Evolutionary conservation across 202 grass and related monocot species (phyloP).

Genomic region (Eragrostis tef): DNA sequence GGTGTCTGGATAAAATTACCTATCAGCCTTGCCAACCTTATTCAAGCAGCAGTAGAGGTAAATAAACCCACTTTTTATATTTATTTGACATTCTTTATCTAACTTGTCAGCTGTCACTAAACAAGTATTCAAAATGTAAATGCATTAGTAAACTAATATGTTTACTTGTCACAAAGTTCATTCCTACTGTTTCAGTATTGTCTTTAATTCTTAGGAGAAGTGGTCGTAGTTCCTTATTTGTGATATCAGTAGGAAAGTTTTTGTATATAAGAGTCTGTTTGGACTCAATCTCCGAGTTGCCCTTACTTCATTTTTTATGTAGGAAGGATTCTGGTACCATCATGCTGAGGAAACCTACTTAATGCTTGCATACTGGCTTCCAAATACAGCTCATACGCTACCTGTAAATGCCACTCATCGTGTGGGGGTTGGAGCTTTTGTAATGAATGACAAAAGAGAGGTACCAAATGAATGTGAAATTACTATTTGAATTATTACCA

Average conservation of each 20-base stretch:
- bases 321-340: slow-evolving; percentile 99
- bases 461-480: slow-evolving; percentile 52
- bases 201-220: neutral
- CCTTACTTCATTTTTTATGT: slow-evolving; percentile 47
- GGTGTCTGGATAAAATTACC: slow-evolving; percentile 93
- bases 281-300: slow-evolving; percentile 22
- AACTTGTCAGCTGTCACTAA: neutral
- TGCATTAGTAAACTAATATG: neutral
- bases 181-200: neutral
- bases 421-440: slow-evolving; percentile 83
- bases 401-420: slow-evolving; percentile 83
- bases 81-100: slow-evolving; percentile 12
- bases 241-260: neutral
- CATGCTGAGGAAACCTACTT: slow-evolving; percentile 93
- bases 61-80: slow-evolving; percentile 27
- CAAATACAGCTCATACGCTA: slow-evolving; percentile 72
- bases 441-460: slow-evolving; percentile 95
- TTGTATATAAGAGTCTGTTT: slow-evolving; percentile 17
- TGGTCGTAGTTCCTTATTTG: slow-evolving; percentile 10
- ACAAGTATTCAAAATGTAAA: neutral
- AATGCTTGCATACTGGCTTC: slow-evolving; percentile 93
- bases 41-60: slow-evolving; percentile 80
- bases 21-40: slow-evolving; percentile 78
- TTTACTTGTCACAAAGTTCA: neutral
- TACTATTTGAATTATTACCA: slow-evolving; percentile 23